A percentile compares a stretch with the other conserved stretches of the same genome.
Evolutionary conservation across 192 early-diverging fungal genomes (phyloP).

Genomic region (Linnemannia hyalina): DNA sequence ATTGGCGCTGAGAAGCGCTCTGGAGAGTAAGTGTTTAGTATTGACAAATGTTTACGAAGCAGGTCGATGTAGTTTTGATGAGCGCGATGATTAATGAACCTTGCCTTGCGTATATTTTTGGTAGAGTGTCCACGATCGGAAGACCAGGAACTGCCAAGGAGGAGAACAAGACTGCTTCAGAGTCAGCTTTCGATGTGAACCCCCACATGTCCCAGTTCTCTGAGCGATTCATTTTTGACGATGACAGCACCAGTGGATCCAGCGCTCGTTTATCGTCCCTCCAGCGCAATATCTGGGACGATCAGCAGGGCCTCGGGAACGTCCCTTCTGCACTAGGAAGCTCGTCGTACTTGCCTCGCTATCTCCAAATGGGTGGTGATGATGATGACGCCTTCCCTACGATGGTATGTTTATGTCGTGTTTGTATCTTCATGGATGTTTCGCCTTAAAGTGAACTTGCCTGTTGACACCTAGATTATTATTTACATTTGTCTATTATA

Average conservation of each 20-base stretch:
- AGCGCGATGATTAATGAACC: not conserved
- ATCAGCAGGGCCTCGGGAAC: slow-evolving; percentile 37
- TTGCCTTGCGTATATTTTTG: not conserved
- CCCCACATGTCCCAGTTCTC: slow-evolving; percentile 59
- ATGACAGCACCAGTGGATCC: slow-evolving; percentile 36
- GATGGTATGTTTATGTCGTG: slow-evolving; percentile 43
- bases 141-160: slow-evolving; percentile 24
- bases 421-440: not conserved
- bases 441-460: slow-evolving; percentile 4
- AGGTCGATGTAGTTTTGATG: not conserved
- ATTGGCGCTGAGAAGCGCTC: slow-evolving; percentile 51
- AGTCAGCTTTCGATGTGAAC: slow-evolving; percentile 48
- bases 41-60: not conserved
- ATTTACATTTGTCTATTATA: slow-evolving; percentile 12
- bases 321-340: slow-evolving; percentile 33
- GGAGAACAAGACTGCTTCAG: slow-evolving; percentile 34
- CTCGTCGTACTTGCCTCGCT: slow-evolving; percentile 55
- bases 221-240: slow-evolving; percentile 61
- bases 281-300: slow-evolving; percentile 49
- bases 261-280: slow-evolving; percentile 25
- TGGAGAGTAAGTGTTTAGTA: slow-evolving; percentile 34
- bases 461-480: not conserved
- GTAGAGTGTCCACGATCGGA: slow-evolving; percentile 48
- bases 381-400: slow-evolving; percentile 61
- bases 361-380: slow-evolving; percentile 53